A percentile compares a stretch with the other conserved stretches of the same genome.
phyloP scores from a whole-genome alignment of 2,329 filamentous ascomycete genomes.

The Trichothecium roseum region DNA sequence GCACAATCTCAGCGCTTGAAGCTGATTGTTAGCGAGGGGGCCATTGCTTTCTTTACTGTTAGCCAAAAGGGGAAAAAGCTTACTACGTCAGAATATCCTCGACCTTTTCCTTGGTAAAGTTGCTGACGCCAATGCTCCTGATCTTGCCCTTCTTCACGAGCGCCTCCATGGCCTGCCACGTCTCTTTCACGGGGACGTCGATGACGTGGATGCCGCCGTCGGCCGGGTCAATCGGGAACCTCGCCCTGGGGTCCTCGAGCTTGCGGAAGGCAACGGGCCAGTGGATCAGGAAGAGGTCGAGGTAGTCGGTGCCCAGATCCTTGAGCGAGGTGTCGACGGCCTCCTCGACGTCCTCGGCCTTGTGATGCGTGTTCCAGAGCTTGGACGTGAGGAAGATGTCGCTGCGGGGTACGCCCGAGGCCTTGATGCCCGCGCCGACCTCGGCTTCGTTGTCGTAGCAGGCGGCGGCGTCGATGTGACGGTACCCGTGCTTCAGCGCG shows the following conservation, averaged over 20 bases:
- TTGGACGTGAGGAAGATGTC: constrained; percentile 46
- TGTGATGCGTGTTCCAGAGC: constrained; percentile 48
- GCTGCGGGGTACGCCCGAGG: constrained; percentile 23
- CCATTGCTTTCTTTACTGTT: not conserved
- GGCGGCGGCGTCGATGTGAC: constrained; percentile 32
- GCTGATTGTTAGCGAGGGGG: not conserved
- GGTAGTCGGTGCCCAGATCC: constrained; percentile 36
- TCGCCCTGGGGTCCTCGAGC: constrained; percentile 29
- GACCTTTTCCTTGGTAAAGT: constrained; percentile 44
- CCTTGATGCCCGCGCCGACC: constrained; percentile 28
- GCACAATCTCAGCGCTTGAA: constrained; percentile 32
- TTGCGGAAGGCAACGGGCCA: constrained; percentile 33
- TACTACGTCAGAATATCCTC: constrained; percentile 35
- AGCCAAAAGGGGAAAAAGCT: constrained; percentile 34
- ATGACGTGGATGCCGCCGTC: constrained; percentile 31
- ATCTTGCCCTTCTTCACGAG: constrained; percentile 43
- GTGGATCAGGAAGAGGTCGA: constrained; percentile 38
- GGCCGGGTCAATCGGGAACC: constrained; percentile 26
- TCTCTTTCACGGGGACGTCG: constrained; percentile 37
- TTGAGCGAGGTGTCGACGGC: constrained; percentile 35
- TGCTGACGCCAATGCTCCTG: constrained; percentile 47
- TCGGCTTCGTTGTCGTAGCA: constrained; percentile 30
- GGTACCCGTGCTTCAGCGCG: constrained; percentile 29
- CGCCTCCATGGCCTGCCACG: constrained; percentile 52
- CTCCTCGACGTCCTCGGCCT: constrained; percentile 32